Evolutionary conservation across 345 rosid species (phyloP).

Genomic region (Murraya koenigii): DNA sequence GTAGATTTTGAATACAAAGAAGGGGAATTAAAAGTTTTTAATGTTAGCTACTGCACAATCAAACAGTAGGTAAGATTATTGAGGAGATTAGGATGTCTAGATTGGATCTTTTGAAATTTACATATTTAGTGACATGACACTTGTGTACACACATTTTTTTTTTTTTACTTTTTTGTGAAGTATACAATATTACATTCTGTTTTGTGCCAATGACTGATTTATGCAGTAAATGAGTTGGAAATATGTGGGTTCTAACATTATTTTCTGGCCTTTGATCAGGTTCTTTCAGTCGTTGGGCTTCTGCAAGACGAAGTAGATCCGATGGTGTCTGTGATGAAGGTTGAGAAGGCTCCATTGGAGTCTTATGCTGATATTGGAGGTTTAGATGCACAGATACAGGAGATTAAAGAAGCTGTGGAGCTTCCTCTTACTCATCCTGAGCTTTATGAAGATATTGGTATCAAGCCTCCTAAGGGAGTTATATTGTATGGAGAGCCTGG

Average conservation of each 20-base stretch:
- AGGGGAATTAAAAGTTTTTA: neutral
- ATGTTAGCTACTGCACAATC: neutral
- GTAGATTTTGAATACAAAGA: neutral
- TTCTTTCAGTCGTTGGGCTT: slow-evolving; percentile 92
- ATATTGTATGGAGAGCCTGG: slow-evolving; percentile 99
- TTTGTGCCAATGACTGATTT: neutral
- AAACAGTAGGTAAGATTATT: neutral
- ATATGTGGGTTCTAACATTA: neutral
- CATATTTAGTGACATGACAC: neutral
- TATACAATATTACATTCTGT: neutral
- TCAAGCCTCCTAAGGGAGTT: slow-evolving; percentile 98
- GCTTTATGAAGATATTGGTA: slow-evolving; percentile 96
- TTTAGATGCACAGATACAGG: slow-evolving; percentile 97
- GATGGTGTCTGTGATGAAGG: slow-evolving; percentile 99
- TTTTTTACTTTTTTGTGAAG: neutral
- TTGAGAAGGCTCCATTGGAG: slow-evolving; percentile 96
- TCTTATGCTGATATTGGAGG: slow-evolving; percentile 99
- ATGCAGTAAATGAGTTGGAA: neutral
- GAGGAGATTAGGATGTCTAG: neutral
- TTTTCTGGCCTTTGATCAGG: slow-evolving; percentile 38
- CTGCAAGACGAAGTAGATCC: slow-evolving; percentile 99
- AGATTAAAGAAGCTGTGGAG: slow-evolving; percentile 99
- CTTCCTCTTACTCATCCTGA: slow-evolving; percentile 98
- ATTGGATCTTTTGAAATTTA: neutral
- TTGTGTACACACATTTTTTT: neutral